Percentiles rank a stretch among this genome's conserved stretches.
These are phyloP conservation scores for Pichia phayaonensis DNA, from an alignment of 805 yeast species.

Conservation along the genomic window DNA sequence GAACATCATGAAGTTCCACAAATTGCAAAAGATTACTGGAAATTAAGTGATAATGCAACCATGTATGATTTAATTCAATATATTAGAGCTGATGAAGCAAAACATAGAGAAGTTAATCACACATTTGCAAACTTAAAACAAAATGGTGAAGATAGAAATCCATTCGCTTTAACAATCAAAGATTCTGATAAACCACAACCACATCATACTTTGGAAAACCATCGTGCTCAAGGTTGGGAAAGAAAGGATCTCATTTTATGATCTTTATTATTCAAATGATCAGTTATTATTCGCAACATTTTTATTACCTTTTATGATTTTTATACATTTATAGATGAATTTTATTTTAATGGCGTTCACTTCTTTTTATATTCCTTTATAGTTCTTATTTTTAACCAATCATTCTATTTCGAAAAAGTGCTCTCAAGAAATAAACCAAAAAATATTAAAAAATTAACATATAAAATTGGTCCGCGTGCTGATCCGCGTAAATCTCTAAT, in stretches of 20 bases:
- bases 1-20: conserved; percentile 41
- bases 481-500: no score
- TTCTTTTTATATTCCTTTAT: no score
- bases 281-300: no score
- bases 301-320: not conserved
- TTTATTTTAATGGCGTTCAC: no score
- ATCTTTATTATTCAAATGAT: no score
- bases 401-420: no score
- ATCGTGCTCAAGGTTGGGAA: conserved; percentile 29
- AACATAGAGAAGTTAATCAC: conserved; percentile 74
- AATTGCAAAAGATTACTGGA: conserved; percentile 60
- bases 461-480: no score
- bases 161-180: conserved; percentile 45
- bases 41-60: conserved; percentile 41
- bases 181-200: conserved; percentile 25
- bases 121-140: conserved; percentile 55
- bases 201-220: conserved; percentile 17
- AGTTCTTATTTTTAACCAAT: no score
- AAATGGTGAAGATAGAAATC: conserved; percentile 51
- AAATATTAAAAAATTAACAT: no score
- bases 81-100: conserved; percentile 71
- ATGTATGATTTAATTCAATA: conserved; percentile 53
- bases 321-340: no score
- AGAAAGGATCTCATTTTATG: conserved; percentile 24
- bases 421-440: no score